Base-by-base conservation (phyloP, 1,284 basidiomycete species). In the Cryptococcus wingfieldii region DNA sequence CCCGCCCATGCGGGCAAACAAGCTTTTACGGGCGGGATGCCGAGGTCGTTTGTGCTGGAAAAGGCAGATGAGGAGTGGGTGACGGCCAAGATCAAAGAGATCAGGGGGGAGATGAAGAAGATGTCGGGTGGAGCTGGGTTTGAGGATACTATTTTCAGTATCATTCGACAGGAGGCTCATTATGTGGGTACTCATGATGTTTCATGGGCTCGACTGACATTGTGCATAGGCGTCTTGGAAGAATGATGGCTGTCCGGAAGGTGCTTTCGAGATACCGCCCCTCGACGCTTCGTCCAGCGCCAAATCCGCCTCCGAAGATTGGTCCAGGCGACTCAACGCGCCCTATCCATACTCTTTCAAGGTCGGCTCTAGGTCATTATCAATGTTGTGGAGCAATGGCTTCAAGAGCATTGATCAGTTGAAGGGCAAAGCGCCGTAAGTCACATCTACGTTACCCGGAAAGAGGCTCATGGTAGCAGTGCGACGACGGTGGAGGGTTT, bases 1-100 rank as follows among this genome's bases (percentile, higher is more conserved):
- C 70, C 71, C 3, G 59, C 55, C 14, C 65, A 62, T 5, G 71
- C 63, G 4, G 60, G 57, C 31, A 73, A 73, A 53, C 74, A 75
- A 57, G 66, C 67, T 5, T 69, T 63, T 53, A 74, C 71, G 1
- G 72, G 72, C 37, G 72, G 71, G 12, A 73, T 74, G 70, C 70
- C 71, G 25, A 71, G 72, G 53, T 63, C 67, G 1, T 75, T 75
- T 50, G 66, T 72, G 6, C 51, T 75, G n/a, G 65, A 61, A 16
- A 46, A 57, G 19, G 66, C 67, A 14, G 64, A 69, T 25, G 63
- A 66, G 52, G 38, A 34, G 5, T 74, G 74, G 72, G 63, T 72
- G 31, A 64, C 55, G 47, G 38, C 31, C 16, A 73, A 67, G 19
- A 59, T 69, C 10, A 38, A 38, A 23, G 41, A 14, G 9, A 71